Evolutionary conservation across 768 basidiomycete species (phyloP).

Genomic region (Solioccasus polychromus): DNA sequence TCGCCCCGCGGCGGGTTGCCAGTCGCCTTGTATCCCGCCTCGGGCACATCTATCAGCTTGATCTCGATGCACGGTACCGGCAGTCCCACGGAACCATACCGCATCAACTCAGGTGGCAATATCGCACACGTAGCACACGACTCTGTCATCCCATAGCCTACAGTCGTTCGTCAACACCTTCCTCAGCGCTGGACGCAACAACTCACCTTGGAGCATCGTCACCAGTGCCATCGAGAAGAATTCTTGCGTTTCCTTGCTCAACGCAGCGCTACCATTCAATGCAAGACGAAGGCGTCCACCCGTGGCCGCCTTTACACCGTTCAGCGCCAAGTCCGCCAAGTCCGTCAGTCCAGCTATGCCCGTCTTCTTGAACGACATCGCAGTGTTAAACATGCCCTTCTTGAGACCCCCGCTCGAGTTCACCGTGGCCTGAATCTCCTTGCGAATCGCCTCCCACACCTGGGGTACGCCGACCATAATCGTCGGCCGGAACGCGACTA

Average conservation of each 20-base stretch:
- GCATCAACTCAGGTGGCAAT: constrained; percentile 79
- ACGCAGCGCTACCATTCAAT: constrained; percentile 81
- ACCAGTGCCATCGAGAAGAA: constrained; percentile 83
- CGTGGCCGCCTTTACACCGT: constrained; percentile 74
- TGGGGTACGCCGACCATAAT: constrained; percentile 95
- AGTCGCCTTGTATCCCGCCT: constrained; percentile 79
- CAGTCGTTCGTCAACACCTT: constrained; percentile 3
- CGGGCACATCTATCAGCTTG: constrained; percentile 79
- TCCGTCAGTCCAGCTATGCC: constrained; percentile 61
- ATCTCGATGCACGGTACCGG: constrained; percentile 87
- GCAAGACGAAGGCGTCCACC: constrained; percentile 84
- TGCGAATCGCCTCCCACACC: constrained; percentile 96
- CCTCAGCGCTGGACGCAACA: background rate
- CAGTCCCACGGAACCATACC: constrained; percentile 76
- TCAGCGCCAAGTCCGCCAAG: constrained; percentile 72
- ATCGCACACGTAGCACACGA: constrained; percentile 88
- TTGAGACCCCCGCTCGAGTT: constrained; percentile 62
- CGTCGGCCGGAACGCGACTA: constrained; percentile 77
- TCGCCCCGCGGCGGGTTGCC: constrained; percentile 80
- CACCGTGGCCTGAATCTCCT: constrained; percentile 86
- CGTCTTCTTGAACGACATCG: constrained; percentile 71
- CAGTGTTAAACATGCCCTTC: constrained; percentile 77
- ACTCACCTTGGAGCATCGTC: constrained; percentile 79
- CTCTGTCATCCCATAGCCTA: constrained; percentile 97
- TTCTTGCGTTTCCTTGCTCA: constrained; percentile 86